A percentile compares a stretch with the other conserved stretches of the same genome.
Evolutionary conservation across 805 yeast genomes (phyloP).

Genomic region (Metschnikowia matae): DNA sequence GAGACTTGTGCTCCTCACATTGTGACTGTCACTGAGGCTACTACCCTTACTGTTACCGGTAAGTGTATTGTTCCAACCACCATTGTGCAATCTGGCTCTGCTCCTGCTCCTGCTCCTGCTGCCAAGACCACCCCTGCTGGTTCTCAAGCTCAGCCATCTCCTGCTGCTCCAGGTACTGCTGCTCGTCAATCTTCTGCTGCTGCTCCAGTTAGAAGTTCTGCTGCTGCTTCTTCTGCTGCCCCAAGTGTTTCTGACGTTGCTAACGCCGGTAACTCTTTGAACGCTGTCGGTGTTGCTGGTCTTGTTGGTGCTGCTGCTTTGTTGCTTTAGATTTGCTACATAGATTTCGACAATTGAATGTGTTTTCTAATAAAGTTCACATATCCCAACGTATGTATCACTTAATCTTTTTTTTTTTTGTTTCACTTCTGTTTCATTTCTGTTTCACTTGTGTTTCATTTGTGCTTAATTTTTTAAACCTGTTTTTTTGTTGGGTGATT

Average conservation of each 20-base stretch:
- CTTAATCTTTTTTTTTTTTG: no score
- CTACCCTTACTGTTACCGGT: constrained; percentile 33
- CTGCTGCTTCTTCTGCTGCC: constrained; percentile 22
- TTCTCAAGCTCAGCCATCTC: not conserved
- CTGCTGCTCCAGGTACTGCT: not conserved
- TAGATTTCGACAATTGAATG: no score
- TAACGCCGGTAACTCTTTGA: constrained; percentile 10
- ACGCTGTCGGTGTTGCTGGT: constrained; percentile 10
- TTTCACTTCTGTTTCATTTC: no score
- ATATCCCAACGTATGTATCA: no score
- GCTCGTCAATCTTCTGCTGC: not conserved
- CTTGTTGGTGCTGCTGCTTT: constrained; percentile 12
- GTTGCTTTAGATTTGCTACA: constrained; percentile 2
- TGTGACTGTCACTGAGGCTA: constrained; percentile 28
- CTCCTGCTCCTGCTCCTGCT: constrained; percentile 6
- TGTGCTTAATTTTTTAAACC: no score
- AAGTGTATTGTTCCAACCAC: constrained; percentile 25
- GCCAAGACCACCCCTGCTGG: constrained; percentile 9
- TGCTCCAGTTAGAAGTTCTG: constrained; percentile 22
- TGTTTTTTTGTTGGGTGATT: no score
- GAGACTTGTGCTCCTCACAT: constrained; percentile 23
- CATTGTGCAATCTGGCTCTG: not conserved
- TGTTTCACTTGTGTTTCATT: not conserved
- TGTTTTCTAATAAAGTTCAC: no score
- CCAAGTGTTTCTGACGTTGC: constrained; percentile 28